Percentiles rank a stretch among this genome's conserved stretches.
Evolutionary conservation across 768 basidiomycete genomes (phyloP).

Genomic region (Pluteus cervinus): DNA sequence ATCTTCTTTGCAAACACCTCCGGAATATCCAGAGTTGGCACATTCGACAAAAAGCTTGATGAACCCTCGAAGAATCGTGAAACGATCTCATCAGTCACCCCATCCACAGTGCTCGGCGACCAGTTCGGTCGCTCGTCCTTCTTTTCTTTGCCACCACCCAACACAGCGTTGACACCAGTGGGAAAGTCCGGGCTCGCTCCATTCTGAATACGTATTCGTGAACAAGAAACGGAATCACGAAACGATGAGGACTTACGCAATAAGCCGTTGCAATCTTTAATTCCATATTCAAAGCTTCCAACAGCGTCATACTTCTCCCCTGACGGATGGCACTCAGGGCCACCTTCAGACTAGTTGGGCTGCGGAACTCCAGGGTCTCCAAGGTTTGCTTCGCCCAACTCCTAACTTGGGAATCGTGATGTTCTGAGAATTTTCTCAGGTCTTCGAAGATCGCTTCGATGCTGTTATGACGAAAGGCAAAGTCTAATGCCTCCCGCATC

Average conservation of each 20-base stretch:
- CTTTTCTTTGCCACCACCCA: slow-evolving; percentile 37
- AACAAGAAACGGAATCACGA: slow-evolving; percentile 9
- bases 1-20: slow-evolving; percentile 21
- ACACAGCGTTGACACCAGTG: slow-evolving; percentile 72
- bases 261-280: slow-evolving; percentile 84
- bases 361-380: slow-evolving; percentile 55
- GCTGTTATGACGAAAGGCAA: slow-evolving; percentile 64
- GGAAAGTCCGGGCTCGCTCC: slow-evolving; percentile 79
- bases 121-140: slow-evolving; percentile 54
- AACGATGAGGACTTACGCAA: slow-evolving; percentile 55
- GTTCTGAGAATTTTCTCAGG: slow-evolving; percentile 37
- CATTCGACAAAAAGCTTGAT: slow-evolving; percentile 40
- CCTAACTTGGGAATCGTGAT: slow-evolving; percentile 40
- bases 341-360: slow-evolving; percentile 91
- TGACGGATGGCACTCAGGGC: slow-evolving; percentile 73
- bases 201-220: slow-evolving; percentile 37
- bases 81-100: slow-evolving; percentile 54
- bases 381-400: slow-evolving; percentile 75
- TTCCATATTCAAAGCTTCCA: slow-evolving; percentile 76
- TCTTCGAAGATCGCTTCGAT: slow-evolving; percentile 65
- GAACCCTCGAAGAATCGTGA: slow-evolving; percentile 60
- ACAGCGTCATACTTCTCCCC: slow-evolving; percentile 59
- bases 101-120: slow-evolving; percentile 58
- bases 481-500: slow-evolving; percentile 73
- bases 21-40: slow-evolving; percentile 39